Percentiles rank a stretch among this genome's conserved stretches.
phyloP scores from a whole-genome alignment of 208 protist genomes.

The Acanthamoeba rhysodes region DNA sequence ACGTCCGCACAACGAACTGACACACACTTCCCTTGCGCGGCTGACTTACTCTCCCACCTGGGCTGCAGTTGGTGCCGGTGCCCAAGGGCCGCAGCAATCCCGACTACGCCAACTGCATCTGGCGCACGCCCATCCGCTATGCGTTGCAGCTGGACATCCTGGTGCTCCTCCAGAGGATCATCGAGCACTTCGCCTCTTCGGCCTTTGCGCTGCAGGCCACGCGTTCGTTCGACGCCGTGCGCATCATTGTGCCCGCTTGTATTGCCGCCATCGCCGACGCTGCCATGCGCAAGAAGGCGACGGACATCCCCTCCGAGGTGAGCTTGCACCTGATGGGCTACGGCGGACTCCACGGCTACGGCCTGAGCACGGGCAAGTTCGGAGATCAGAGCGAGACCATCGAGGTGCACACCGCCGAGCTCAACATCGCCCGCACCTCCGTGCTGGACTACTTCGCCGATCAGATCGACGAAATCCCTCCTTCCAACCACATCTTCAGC shows the following conservation, averaged over 20 bases:
- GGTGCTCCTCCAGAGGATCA: constrained; percentile 72
- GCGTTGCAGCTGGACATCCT: constrained; percentile 84
- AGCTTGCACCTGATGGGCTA: constrained; percentile 86
- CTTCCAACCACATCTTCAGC: constrained; percentile 68
- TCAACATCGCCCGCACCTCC: constrained; percentile 87
- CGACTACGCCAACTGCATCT: constrained; percentile 78
- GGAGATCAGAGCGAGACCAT: constrained; percentile 84
- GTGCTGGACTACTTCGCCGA: constrained; percentile 90
- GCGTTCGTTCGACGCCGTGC: constrained; percentile 74
- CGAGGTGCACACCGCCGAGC: constrained; percentile 84
- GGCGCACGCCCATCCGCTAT: constrained; percentile 80
- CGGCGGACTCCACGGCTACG: constrained; percentile 74
- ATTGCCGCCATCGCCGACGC: constrained; percentile 77
- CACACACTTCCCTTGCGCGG: not conserved
- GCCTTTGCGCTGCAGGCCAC: constrained; percentile 73
- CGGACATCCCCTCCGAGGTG: constrained; percentile 82
- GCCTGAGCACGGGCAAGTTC: constrained; percentile 80
- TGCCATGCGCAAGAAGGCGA: constrained; percentile 82
- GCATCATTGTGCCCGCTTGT: constrained; percentile 72
- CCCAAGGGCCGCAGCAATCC: constrained; percentile 79
- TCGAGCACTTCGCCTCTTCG: constrained; percentile 77
- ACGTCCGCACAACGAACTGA: not conserved
- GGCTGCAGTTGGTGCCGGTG: constrained; percentile 69
- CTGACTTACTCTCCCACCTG: not conserved
- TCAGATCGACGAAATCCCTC: constrained; percentile 74